Evolutionary conservation across 2,329 filamentous ascomycete genomes (phyloP).

Genomic region (Emergomyces orientalis): DNA sequence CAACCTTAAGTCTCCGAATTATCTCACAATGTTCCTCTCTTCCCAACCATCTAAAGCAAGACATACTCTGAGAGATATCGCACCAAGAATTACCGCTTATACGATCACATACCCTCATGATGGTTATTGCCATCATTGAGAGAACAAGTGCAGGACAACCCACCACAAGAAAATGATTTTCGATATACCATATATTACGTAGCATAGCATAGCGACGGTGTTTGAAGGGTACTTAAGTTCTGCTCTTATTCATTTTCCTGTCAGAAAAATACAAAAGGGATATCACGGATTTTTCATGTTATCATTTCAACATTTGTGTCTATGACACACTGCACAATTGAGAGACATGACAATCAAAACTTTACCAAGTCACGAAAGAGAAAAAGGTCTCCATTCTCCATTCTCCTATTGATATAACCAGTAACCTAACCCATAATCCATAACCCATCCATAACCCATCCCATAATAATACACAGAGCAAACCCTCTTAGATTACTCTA

Average conservation of each 20-base stretch:
- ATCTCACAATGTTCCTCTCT: not conserved
- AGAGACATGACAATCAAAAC: not conserved
- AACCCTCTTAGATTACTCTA: constrained; percentile 11
- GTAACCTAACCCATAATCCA: not conserved
- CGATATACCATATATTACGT: constrained; percentile 7
- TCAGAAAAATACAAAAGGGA: not conserved
- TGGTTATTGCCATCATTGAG: not conserved
- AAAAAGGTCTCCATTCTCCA: not conserved
- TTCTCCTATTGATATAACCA: not conserved
- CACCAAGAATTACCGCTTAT: not conserved
- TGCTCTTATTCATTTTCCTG: not conserved
- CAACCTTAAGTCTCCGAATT: not conserved
- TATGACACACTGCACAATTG: not conserved
- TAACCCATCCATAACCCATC: not conserved
- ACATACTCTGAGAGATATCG: not conserved
- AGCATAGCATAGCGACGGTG: constrained; percentile 16
- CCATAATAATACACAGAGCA: not conserved
- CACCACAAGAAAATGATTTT: not conserved
- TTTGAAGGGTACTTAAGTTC: not conserved
- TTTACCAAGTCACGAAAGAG: not conserved
- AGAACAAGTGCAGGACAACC: not conserved
- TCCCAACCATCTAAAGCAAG: not conserved
- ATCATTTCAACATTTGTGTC: not conserved
- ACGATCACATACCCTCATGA: not conserved
- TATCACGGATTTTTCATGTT: not conserved